Evolutionary conservation across 78 protist genomes (phyloP).

Genomic region (Diacronema lutheri): DNA sequence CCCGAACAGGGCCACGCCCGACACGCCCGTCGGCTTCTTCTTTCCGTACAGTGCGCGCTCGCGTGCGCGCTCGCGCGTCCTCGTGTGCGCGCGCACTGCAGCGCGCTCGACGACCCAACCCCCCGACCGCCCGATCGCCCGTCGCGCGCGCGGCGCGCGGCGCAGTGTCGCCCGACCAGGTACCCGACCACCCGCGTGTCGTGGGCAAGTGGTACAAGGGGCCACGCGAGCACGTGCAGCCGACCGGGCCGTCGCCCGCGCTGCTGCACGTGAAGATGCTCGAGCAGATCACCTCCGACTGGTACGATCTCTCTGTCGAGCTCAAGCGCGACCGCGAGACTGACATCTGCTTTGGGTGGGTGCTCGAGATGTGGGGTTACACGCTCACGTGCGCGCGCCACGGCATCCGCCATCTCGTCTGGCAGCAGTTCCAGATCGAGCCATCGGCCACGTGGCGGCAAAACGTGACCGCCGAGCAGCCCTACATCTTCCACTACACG

Average conservation of each 20-base stretch:
- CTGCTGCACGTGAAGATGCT: not conserved
- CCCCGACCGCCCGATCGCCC: too few relatives aligned
- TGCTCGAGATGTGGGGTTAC: constrained; percentile 17
- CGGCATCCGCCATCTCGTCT: not conserved
- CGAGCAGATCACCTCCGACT: not conserved
- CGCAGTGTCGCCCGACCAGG: not conserved
- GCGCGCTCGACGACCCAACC: too few relatives aligned
- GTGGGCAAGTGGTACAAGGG: not conserved
- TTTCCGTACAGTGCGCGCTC: not conserved
- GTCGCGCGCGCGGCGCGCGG: too few relatives aligned
- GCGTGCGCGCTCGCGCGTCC: too few relatives aligned
- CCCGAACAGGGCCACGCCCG: not conserved
- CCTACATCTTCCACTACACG: constrained; percentile 3
- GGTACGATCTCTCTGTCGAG: not conserved
- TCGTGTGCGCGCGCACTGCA: too few relatives aligned
- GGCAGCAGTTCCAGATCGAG: constrained; percentile 20
- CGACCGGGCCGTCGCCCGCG: not conserved
- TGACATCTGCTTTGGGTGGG: not conserved
- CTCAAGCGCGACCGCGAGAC: not conserved
- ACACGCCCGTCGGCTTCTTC: not conserved
- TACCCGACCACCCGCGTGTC: not conserved
- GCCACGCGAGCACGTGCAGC: not conserved
- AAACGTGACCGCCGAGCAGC: not conserved
- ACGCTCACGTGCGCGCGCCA: not conserved
- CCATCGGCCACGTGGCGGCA: constrained; percentile 9